phyloP scores from a whole-genome alignment of 768 basidiomycete genomes.

The Collybia nuda region DNA sequence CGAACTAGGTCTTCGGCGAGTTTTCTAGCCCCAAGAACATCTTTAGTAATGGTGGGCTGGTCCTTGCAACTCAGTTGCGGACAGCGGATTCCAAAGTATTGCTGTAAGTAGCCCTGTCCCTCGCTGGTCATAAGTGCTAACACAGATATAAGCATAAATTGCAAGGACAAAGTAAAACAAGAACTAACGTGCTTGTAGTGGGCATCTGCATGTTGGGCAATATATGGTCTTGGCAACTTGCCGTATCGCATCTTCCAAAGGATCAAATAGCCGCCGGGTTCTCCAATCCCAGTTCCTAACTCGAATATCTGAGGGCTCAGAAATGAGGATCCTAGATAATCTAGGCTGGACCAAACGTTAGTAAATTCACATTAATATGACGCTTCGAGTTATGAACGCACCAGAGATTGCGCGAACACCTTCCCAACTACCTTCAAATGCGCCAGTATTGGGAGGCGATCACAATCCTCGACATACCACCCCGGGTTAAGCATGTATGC shows the following conservation, averaged over 20 bases:
- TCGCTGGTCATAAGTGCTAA: slow-evolving; percentile 11
- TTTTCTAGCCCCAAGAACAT: slow-evolving; percentile 5
- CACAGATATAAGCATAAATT: background rate
- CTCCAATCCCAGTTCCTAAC: slow-evolving; percentile 1
- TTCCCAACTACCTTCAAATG: background rate
- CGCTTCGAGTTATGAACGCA: too few species aligned
- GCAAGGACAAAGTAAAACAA: background rate
- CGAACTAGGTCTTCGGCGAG: slow-evolving; percentile 14
- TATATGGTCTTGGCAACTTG: slow-evolving; percentile 5
- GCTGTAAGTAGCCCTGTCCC: slow-evolving; percentile 15
- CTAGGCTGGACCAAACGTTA: too few species aligned
- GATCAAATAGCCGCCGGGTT: slow-evolving; percentile 8
- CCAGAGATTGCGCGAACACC: slow-evolving; percentile 1
- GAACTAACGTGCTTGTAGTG: slow-evolving; percentile 2
- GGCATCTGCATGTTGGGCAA: slow-evolving; percentile 8
- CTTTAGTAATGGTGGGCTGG: background rate
- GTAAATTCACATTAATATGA: too few species aligned
- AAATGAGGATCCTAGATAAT: slow-evolving; percentile 1
- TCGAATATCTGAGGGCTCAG: slow-evolving; percentile 2
- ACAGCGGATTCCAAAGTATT: slow-evolving; percentile 12
- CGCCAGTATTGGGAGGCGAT: slow-evolving; percentile 8
- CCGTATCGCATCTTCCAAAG: slow-evolving; percentile 9
- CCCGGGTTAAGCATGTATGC: slow-evolving; percentile 15
- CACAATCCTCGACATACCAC: slow-evolving; percentile 16
- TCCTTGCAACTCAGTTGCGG: background rate